phyloP scores from a whole-genome alignment of 257 asterid genomes.

The Fraxinus anomala region DNA sequence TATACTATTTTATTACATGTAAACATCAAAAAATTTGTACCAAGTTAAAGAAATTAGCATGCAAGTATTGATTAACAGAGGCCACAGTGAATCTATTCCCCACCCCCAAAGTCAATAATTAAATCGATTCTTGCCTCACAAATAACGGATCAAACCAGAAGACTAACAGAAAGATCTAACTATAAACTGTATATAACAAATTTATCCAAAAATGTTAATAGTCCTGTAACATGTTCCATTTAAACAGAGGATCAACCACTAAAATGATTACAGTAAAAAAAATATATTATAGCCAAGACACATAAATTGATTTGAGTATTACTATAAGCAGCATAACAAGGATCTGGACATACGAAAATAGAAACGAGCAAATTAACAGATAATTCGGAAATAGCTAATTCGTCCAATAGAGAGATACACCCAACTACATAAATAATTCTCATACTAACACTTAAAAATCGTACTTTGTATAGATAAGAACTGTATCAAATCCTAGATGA shows the following conservation, averaged over 20 bases:
- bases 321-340: not conserved
- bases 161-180: not conserved
- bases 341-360: not conserved
- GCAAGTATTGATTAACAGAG: not conserved
- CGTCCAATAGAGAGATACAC: not conserved
- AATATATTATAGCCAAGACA: not conserved
- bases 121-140: not conserved
- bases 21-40: not conserved
- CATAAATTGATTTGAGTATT: not conserved
- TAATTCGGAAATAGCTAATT: not conserved
- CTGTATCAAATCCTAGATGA: not conserved
- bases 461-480: not conserved
- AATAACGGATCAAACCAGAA: constrained; percentile 1
- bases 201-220: not conserved
- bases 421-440: not conserved
- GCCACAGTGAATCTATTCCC: not conserved
- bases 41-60: not conserved
- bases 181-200: not conserved
- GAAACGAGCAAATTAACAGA: not conserved
- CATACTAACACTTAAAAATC: not conserved
- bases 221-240: not conserved
- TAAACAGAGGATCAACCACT: not conserved
- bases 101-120: not conserved
- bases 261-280: not conserved
- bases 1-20: not conserved